phyloP scores from a whole-genome alignment of 2,329 filamentous ascomycete species.

The Sclerotinia glacialis region DNA sequence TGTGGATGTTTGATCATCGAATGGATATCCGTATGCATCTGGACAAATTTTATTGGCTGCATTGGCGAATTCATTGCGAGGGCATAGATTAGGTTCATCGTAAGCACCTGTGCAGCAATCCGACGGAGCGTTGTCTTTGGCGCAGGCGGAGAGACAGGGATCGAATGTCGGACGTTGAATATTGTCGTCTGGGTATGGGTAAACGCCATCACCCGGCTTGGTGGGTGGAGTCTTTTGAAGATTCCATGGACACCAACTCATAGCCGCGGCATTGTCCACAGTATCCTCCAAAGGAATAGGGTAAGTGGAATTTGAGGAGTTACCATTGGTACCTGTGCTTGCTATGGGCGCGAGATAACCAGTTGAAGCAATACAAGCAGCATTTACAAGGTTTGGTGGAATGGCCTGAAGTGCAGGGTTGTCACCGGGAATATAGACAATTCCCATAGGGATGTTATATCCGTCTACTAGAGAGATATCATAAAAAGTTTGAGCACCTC shows the following conservation, averaged over 20 bases:
- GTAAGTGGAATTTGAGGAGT: constrained; percentile 61
- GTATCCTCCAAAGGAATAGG: constrained; percentile 65
- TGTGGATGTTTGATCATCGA: constrained; percentile 57
- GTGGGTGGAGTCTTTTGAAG: constrained; percentile 65
- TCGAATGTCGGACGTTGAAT: constrained; percentile 70
- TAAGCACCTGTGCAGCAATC: constrained; percentile 77
- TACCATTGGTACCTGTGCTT: constrained; percentile 48
- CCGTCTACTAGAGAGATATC: constrained; percentile 83
- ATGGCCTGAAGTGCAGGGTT: constrained; percentile 60
- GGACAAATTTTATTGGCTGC: constrained; percentile 74
- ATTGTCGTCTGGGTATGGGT: constrained; percentile 75
- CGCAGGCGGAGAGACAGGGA: constrained; percentile 75
- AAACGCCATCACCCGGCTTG: constrained; percentile 71
- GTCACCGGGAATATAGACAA: constrained; percentile 57
- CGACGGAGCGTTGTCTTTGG: constrained; percentile 60
- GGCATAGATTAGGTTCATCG: constrained; percentile 60
- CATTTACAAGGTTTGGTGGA: constrained; percentile 73
- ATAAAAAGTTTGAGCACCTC: constrained; percentile 67
- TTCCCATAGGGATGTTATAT: constrained; percentile 73
- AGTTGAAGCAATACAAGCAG: constrained; percentile 70
- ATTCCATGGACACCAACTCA: constrained; percentile 77
- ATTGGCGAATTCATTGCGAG: constrained; percentile 64
- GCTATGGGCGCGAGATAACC: constrained; percentile 57
- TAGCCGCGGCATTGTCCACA: constrained; percentile 55
- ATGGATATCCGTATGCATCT: constrained; percentile 78